Conservation (phyloP, 2,329 filamentous ascomycete species). For the Mycosphaerella sp. region DNA sequence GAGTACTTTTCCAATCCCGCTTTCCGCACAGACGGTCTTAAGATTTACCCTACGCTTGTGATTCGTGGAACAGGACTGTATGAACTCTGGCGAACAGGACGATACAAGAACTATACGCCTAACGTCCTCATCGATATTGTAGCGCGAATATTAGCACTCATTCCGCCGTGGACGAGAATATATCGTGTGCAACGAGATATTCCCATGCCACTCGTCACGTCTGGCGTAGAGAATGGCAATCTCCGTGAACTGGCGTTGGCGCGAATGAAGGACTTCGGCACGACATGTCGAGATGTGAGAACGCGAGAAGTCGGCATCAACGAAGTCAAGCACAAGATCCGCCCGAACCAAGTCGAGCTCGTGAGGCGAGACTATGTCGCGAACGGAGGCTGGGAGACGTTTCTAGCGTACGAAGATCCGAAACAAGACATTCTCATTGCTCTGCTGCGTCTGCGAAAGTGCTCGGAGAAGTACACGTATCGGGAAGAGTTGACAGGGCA, state of each 20-base stretch:
- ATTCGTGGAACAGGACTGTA: constrained; percentile 95
- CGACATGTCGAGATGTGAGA: constrained; percentile 89
- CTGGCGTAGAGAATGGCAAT: constrained; percentile 96
- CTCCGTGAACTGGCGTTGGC: constrained; percentile 85
- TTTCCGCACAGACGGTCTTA: constrained; percentile 92
- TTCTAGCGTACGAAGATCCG: constrained; percentile 94
- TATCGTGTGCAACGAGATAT: constrained; percentile 98
- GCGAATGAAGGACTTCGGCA: constrained; percentile 99
- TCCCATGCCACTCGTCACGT: constrained; percentile 99
- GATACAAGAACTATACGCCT: constrained; percentile 98
- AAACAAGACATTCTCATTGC: constrained; percentile 98
- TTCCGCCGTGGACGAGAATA: constrained; percentile 96
- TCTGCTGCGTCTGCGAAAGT: constrained; percentile 80
- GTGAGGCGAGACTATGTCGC: constrained; percentile 89
- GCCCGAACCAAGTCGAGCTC: constrained; percentile 91
- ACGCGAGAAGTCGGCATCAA: constrained; percentile 97
- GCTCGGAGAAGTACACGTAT: constrained; percentile 86
- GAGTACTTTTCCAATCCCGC: constrained; percentile 97
- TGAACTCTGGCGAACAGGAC: constrained; percentile 91
- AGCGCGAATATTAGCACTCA: constrained; percentile 86
- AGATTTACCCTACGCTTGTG: constrained; percentile 96
- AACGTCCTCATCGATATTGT: constrained; percentile 95
- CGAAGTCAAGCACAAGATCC: constrained; percentile 98
- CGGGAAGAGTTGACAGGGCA: constrained; percentile 78
- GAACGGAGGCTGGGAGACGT: constrained; percentile 98